Percentiles rank a stretch among this genome's conserved stretches.
Evolutionary conservation across 1,284 basidiomycete species (phyloP).

Genomic region (Moniliella sp.): DNA sequence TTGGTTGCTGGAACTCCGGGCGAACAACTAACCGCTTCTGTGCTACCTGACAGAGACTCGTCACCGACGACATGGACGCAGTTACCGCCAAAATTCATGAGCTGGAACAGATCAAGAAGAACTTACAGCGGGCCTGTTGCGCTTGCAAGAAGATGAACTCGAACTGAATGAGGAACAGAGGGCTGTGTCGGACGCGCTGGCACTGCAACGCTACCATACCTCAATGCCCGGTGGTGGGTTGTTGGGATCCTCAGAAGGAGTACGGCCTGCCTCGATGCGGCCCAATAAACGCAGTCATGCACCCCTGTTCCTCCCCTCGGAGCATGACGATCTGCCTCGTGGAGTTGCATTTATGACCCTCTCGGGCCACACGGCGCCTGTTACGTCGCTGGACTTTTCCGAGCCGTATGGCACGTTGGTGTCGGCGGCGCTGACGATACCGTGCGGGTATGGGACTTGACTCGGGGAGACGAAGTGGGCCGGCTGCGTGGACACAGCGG

Average conservation of each 20-base stretch:
- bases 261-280: neutral
- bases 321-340: slow-evolving; percentile 81
- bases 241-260: neutral
- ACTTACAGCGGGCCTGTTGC: slow-evolving; percentile 64
- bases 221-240: slow-evolving; percentile 23
- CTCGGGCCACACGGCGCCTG: slow-evolving; percentile 54
- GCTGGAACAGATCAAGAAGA: slow-evolving; percentile 56
- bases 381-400: slow-evolving; percentile 77
- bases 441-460: slow-evolving; percentile 66
- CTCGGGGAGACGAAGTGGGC: slow-evolving; percentile 38
- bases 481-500: slow-evolving; percentile 22
- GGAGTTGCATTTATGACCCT: slow-evolving; percentile 74
- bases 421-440: slow-evolving; percentile 42
- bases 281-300: slow-evolving; percentile 9
- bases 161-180: slow-evolving; percentile 59
- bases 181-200: slow-evolving; percentile 21
- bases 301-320: slow-evolving; percentile 82
- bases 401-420: slow-evolving; percentile 88
- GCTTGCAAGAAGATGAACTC: slow-evolving; percentile 76
- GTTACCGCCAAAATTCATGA: slow-evolving; percentile 69
- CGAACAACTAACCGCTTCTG: neutral
- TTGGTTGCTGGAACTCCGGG: neutral
- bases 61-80: slow-evolving; percentile 63
- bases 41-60: slow-evolving; percentile 10
- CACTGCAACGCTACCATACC: slow-evolving; percentile 19